phyloP scores from a whole-genome alignment of 2,329 filamentous ascomycete species.

The Chaetothyriales sp. region DNA sequence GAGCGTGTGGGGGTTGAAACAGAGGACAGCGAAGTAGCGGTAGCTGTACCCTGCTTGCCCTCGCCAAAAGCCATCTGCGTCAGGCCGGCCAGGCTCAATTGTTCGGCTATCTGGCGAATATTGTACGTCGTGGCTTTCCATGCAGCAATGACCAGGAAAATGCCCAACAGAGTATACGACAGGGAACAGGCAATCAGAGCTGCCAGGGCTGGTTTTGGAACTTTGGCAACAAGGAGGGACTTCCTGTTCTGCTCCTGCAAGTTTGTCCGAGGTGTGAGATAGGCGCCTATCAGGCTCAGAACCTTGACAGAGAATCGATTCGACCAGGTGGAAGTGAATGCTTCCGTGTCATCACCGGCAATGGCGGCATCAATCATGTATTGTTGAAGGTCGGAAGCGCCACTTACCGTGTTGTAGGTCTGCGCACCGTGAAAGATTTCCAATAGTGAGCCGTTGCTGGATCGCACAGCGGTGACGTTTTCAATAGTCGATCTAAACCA shows the following conservation, averaged over 20 bases:
- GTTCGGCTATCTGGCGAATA: conserved; percentile 4
- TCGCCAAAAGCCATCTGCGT: conserved; percentile 9
- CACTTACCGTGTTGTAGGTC: conserved; percentile 5
- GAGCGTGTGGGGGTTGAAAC: not conserved
- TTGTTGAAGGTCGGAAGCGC: conserved; percentile 10
- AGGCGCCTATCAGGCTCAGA: conserved; percentile 13
- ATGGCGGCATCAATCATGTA: conserved; percentile 8
- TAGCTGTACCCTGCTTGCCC: not conserved
- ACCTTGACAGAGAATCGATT: conserved; percentile 9
- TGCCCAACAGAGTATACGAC: conserved; percentile 10
- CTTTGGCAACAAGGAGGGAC: conserved; percentile 13
- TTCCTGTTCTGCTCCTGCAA: conserved; percentile 10
- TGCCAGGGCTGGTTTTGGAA: conserved; percentile 12
- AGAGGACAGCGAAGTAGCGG: not conserved
- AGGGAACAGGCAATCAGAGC: conserved; percentile 11
- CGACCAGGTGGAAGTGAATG: conserved; percentile 3
- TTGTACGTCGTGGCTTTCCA: conserved; percentile 2
- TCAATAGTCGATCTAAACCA: conserved; percentile 11
- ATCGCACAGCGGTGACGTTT: conserved; percentile 6
- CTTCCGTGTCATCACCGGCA: conserved; percentile 3
- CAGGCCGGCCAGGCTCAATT: conserved; percentile 6
- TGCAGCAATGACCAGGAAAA: conserved; percentile 5
- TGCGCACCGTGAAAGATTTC: conserved; percentile 13
- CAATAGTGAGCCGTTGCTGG: conserved; percentile 12
- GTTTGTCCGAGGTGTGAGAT: conserved; percentile 9